phyloP scores from a whole-genome alignment of 139 green algal genomes.

The Coelastrella sp. region DNA sequence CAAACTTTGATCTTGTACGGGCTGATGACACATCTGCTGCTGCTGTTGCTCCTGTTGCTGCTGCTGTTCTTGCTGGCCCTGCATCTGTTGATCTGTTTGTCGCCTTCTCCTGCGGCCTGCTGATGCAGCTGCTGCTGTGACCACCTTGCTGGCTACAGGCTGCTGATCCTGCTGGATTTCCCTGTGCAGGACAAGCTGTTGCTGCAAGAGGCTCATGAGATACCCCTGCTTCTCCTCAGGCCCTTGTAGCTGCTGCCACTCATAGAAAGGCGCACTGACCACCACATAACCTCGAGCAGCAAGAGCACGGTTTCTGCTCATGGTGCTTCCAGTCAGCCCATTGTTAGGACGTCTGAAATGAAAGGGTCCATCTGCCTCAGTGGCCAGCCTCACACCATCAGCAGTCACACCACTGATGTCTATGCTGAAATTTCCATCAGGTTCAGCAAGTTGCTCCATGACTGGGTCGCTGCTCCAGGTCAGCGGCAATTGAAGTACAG shows the following conservation, averaged over 20 bases:
- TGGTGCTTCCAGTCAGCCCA: not conserved
- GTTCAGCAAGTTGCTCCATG: not conserved
- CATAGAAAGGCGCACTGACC: constrained; percentile 1
- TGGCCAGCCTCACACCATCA: not conserved
- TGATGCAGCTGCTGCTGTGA: too few relatives aligned
- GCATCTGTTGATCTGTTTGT: too few relatives aligned
- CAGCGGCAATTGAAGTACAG: not conserved
- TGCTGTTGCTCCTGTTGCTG: too few relatives aligned
- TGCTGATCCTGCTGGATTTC: too few relatives aligned
- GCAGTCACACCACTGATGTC: constrained; percentile 21
- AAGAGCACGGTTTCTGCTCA: constrained; percentile 34
- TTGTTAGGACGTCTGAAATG: constrained; percentile 29
- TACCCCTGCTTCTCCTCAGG: not conserved
- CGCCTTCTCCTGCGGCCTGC: too few relatives aligned
- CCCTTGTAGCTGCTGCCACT: not conserved
- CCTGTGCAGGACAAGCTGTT: too few relatives aligned
- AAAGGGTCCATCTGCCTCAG: constrained; percentile 10
- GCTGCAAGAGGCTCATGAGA: not conserved
- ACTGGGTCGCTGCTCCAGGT: not conserved
- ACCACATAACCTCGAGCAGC: constrained; percentile 27
- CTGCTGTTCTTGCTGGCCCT: too few relatives aligned
- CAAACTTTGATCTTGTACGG: too few relatives aligned
- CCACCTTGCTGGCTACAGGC: too few relatives aligned
- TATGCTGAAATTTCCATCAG: constrained; percentile 14
- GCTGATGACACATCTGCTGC: too few relatives aligned